Evolutionary conservation across 495 filamentous ascomycete genomes (phyloP).

Genomic region (Xylaria palmicola): DNA sequence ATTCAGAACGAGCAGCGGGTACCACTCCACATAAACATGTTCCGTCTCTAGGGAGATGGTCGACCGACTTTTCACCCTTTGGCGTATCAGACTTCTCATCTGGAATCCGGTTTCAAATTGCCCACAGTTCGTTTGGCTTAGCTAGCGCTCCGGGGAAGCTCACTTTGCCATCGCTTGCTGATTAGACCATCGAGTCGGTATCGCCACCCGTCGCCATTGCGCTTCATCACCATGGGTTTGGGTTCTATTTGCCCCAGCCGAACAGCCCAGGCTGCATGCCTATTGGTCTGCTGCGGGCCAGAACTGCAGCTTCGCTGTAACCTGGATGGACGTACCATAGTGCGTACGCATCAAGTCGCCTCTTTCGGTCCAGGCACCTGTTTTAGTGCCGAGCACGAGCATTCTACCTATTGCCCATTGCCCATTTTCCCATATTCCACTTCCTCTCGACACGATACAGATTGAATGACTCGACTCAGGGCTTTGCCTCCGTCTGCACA

Average conservation of each 20-base stretch:
- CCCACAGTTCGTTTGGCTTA: no score
- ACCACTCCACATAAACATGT: slow-evolving; percentile 17
- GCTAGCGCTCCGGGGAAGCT: neutral
- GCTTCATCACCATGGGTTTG: slow-evolving; percentile 11
- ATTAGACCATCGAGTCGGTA: slow-evolving; percentile 3
- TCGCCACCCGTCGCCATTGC: slow-evolving; percentile 16
- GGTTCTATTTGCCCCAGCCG: slow-evolving; percentile 11
- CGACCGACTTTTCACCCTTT: slow-evolving; percentile 18
- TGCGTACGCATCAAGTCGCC: slow-evolving; percentile 3
- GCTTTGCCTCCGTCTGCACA: neutral
- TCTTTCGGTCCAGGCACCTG: slow-evolving; percentile 3
- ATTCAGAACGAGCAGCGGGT: slow-evolving; percentile 14
- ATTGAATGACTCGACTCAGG: neutral
- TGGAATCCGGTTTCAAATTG: slow-evolving; percentile 5
- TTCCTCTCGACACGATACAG: neutral
- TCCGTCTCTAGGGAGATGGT: slow-evolving; percentile 15
- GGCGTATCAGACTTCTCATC: neutral
- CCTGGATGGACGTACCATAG: slow-evolving; percentile 1
- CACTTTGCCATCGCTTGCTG: slow-evolving; percentile 5
- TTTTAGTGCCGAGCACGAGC: neutral
- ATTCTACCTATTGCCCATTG: neutral
- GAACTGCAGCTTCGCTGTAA: slow-evolving; percentile 15
- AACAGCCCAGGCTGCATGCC: neutral
- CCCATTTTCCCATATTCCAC: neutral
- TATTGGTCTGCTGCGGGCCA: slow-evolving; percentile 15